Evolutionary conservation across 2,329 filamentous ascomycete species (phyloP), one percentile per base, ranked within the genome.

Genomic region (Pseudocercospora vitis): DNA sequence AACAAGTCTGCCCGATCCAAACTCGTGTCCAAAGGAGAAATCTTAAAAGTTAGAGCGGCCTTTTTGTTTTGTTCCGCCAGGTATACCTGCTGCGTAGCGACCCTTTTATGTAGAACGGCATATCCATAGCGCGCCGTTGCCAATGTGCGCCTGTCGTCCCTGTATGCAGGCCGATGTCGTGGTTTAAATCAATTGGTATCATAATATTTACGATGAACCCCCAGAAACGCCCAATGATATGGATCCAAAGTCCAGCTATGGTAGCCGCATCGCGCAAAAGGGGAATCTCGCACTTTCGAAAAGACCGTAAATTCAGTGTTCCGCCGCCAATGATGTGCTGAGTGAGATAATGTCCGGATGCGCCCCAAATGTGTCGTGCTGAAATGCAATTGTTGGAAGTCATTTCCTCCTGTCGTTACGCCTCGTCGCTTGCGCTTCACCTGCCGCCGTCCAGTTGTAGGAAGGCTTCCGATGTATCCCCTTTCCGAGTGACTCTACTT

Each of bases 271-370:
- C 56, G 56, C 56, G 56, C 56, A 55, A 57, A 61, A 39, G 56
- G 56, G 58, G 58, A 57, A 61, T 59, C 51, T 57, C 49, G 58
- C 51, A 59, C 50, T 37, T 16, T n/a, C n/a, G n/a, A 31, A 52
- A 55, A 47, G 18, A 52, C 18, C 48, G 48, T 45, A 50, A 53
- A 42, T 24, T 51, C 54, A 55, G 40, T 59, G 40, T 52, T 47
- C 56, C 48, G 46, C 58, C 56, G 23, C 32, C 42, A 11, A 52
- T 50, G 28, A 19, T 48, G 44, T 52, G 44, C 55, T 40, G 51
- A 52, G 48, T 53, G 35, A 33, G 39, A 47, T 28, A 37, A 50
- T 12, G 47, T 56, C 24, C 48, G 48, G 46, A 37, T 53, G 52
- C 52, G 55, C 58, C 58, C 31, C 44, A 45, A 52, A 29, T 52